A percentile compares a stretch with the other conserved stretches of the same genome.
These are phyloP conservation scores for Magnolia kwangsiensis DNA, from an alignment of 164 flowering plant genomes.

Conservation along the genomic window DNA sequence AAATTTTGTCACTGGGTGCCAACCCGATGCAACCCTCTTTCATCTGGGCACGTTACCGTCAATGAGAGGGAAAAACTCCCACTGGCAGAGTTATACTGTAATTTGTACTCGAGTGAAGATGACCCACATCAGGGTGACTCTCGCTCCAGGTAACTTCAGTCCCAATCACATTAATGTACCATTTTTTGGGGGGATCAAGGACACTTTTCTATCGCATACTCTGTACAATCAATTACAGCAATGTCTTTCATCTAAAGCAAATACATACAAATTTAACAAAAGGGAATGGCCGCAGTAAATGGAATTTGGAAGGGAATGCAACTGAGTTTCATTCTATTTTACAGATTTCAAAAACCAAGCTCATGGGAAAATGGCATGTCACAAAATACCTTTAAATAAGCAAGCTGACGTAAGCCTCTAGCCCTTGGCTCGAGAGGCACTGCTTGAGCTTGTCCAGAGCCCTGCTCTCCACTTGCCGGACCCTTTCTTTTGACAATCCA, in stretches of 20 bases:
- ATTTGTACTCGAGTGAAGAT: too few species aligned
- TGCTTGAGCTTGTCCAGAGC: constrained; percentile 71
- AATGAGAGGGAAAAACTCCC: too few species aligned
- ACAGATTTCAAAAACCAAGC: background rate
- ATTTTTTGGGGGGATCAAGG: too few species aligned
- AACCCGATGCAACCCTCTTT: too few species aligned
- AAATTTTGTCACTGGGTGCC: too few species aligned
- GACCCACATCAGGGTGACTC: too few species aligned
- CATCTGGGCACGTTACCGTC: too few species aligned
- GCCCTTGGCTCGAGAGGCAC: constrained; percentile 49
- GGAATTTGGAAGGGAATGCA: background rate
- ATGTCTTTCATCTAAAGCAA: background rate
- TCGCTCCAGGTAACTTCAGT: too few species aligned
- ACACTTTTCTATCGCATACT: background rate
- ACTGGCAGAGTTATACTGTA: too few species aligned
- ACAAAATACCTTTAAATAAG: constrained; percentile 18
- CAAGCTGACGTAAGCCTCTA: constrained; percentile 45
- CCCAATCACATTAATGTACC: too few species aligned
- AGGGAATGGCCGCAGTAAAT: background rate
- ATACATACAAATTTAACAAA: background rate
- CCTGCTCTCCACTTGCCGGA: constrained; percentile 74
- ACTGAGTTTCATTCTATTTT: background rate
- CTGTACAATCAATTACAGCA: background rate
- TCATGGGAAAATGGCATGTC: background rate
- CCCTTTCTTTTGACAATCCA: constrained; percentile 74